phyloP scores from a whole-genome alignment of 495 filamentous ascomycete species.

The Penicillium mononematosum region DNA sequence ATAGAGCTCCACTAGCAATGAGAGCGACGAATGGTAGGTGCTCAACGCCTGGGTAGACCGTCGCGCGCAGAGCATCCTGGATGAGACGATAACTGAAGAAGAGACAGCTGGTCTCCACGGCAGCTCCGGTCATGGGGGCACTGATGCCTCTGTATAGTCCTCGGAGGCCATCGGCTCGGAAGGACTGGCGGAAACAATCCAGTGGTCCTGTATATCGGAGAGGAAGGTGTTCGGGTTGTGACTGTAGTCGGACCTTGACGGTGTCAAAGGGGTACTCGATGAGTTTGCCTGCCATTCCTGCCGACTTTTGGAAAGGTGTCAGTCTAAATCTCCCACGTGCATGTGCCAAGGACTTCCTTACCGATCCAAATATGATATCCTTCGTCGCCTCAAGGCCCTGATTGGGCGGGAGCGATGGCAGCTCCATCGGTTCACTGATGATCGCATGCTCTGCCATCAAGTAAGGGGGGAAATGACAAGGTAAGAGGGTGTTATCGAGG shows the following conservation, averaged over 20 bases:
- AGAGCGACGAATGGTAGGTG: constrained; percentile 70
- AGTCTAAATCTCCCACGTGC: constrained; percentile 12
- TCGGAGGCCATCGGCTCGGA: constrained; percentile 65
- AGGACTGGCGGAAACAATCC: constrained; percentile 88
- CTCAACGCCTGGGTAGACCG: constrained; percentile 50
- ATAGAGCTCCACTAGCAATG: constrained; percentile 72
- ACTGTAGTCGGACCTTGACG: constrained; percentile 75
- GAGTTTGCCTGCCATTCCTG: constrained; percentile 88
- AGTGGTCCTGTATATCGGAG: constrained; percentile 82
- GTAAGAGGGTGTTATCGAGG: constrained; percentile 32
- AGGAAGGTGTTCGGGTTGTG: constrained; percentile 78
- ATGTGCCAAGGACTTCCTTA: constrained; percentile 43
- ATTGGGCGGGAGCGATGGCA: constrained; percentile 46
- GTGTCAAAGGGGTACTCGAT: constrained; percentile 99
- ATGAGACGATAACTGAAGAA: constrained; percentile 83
- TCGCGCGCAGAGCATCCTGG: constrained; percentile 64
- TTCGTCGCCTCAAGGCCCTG: constrained; percentile 69
- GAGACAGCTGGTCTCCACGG: constrained; percentile 87
- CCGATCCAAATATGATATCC: constrained; percentile 81
- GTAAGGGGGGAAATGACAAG: constrained; percentile 24
- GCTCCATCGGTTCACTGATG: constrained; percentile 44
- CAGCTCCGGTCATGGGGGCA: constrained; percentile 86
- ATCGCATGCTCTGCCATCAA: constrained; percentile 49
- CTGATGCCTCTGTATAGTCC: constrained; percentile 92
- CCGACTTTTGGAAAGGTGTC: constrained; percentile 55